Conservation (phyloP, 768 basidiomycete species). For the Boletus subparvulus region DNA sequence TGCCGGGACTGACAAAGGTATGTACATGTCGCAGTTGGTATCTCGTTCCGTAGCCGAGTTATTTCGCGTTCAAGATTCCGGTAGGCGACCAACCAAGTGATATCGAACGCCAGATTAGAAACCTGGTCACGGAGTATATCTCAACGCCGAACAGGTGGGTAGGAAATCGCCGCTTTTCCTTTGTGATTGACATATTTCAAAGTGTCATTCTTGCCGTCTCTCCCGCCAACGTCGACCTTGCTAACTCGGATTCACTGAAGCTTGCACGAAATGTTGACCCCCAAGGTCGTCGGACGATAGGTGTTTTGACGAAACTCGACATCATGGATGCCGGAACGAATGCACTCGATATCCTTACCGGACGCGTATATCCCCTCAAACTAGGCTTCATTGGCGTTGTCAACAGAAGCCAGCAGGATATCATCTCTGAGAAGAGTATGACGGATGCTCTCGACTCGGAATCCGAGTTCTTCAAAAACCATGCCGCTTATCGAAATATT, state of each 20-base stretch:
- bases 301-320: conserved; percentile 95
- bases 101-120: conserved; percentile 95
- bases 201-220: conserved; percentile 98
- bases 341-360: conserved; percentile 92
- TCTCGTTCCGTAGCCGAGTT: background rate
- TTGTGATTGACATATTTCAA: conserved; percentile 11
- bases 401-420: conserved; percentile 97
- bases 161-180: background rate
- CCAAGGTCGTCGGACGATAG: conserved; percentile 93
- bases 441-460: conserved; percentile 81
- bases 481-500: conserved; percentile 91
- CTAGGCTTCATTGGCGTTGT: conserved; percentile 98
- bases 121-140: conserved; percentile 92
- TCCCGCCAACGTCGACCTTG: conserved; percentile 96
- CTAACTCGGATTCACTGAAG: conserved; percentile 97
- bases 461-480: conserved; percentile 86
- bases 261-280: conserved; percentile 95
- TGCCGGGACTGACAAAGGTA: conserved; percentile 96
- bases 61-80: conserved; percentile 60
- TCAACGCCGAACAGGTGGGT: conserved; percentile 91
- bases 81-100: conserved; percentile 98
- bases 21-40: conserved; percentile 19
- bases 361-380: conserved; percentile 96
- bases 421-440: conserved; percentile 85
- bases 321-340: conserved; percentile 99